phyloP scores from a whole-genome alignment of 768 basidiomycete species.

The Russula sp. region DNA sequence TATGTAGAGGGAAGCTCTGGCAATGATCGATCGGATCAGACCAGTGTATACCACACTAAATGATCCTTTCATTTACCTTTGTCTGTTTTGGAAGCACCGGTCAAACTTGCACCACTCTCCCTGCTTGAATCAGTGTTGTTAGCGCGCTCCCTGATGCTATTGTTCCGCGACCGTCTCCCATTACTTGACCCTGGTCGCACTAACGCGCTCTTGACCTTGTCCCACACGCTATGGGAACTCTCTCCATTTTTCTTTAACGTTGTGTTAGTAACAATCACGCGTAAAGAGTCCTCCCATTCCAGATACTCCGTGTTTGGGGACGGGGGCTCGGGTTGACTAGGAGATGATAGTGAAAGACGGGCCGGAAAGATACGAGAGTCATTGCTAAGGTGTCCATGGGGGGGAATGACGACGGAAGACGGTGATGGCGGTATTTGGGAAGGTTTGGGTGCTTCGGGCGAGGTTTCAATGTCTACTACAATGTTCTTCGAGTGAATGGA shows the following conservation, averaged over 20 bases:
- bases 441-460: conserved; percentile 39
- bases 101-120: conserved; percentile 24
- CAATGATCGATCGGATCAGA: conserved; percentile 1
- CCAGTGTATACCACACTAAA: not conserved
- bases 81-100: conserved; percentile 14
- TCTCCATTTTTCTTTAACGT: conserved; percentile 53
- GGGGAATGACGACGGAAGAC: conserved; percentile 39
- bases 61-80: conserved; percentile 13
- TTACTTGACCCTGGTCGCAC: conserved; percentile 54
- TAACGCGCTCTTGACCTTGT: conserved; percentile 63
- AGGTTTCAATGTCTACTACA: conserved; percentile 56
- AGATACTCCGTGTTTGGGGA: conserved; percentile 32
- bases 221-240: conserved; percentile 54
- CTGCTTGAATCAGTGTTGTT: conserved; percentile 47
- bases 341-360: conserved; percentile 55
- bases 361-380: conserved; percentile 53
- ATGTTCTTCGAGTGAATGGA: conserved; percentile 57
- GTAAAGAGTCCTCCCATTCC: conserved; percentile 27
- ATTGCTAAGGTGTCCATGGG: conserved; percentile 37
- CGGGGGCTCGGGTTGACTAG: conserved; percentile 53
- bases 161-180: conserved; percentile 73
- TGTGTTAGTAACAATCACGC: conserved; percentile 24
- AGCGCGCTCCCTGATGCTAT: conserved; percentile 63
- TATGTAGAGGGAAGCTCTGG: conserved; percentile 14
- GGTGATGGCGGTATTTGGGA: conserved; percentile 42